Evolutionary conservation across 2,329 filamentous ascomycete genomes (phyloP).

Genomic region (Exserohilum turcica): DNA sequence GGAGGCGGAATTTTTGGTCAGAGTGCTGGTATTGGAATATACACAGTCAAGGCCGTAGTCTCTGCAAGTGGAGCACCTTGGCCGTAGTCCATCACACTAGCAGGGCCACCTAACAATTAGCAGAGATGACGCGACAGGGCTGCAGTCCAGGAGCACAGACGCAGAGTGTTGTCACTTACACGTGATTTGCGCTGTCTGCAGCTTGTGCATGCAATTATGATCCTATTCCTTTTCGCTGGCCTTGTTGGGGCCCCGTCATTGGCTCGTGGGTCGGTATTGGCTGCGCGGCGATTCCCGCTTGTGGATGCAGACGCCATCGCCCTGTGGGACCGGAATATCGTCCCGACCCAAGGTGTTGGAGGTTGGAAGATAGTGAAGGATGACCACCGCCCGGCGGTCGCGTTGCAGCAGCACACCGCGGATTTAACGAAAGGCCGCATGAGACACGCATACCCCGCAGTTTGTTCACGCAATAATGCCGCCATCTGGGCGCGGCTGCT

Average conservation of each 20-base stretch:
- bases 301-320: not conserved
- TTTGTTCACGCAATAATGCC: not conserved
- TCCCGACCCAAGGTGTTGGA: not conserved
- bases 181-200: constrained; percentile 20
- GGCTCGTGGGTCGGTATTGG: not conserved
- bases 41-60: constrained; percentile 53
- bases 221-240: constrained; percentile 15
- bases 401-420: not conserved
- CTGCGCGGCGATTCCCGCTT: not conserved
- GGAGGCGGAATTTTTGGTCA: constrained; percentile 48
- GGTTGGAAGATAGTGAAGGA: not conserved
- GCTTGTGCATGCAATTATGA: constrained; percentile 13
- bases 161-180: constrained; percentile 7
- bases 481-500: not conserved
- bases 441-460: not conserved
- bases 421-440: not conserved
- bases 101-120: not conserved
- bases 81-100: constrained; percentile 52
- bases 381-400: not conserved
- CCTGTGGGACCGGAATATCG: not conserved
- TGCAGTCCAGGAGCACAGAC: not conserved
- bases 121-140: not conserved
- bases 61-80: constrained; percentile 51
- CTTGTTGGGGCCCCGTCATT: not conserved
- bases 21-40: constrained; percentile 47